Evolutionary conservation across 306 rosid species (phyloP), one percentile per base, ranked within the genome.

Genomic region (Medicago arabica): DNA sequence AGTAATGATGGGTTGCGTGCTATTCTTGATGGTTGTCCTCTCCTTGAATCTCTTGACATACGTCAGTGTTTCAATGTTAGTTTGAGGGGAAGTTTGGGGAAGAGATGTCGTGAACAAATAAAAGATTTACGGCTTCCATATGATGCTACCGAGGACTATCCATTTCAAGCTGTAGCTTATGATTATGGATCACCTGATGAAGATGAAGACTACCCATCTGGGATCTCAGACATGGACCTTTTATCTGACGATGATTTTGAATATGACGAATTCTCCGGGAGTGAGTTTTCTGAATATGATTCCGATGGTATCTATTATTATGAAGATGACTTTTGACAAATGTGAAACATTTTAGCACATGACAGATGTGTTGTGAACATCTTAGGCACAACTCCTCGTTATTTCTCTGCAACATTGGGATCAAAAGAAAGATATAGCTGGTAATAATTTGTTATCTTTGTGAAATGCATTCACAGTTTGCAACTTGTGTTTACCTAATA

Each of bases 21-120:
- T 43, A 87, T 93, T 79, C 87, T 93, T 23, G 83, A 80, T 41
- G 82, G 89, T n/a, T 93, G 98, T 87, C 82, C 90, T 65, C 71
- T 44, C 53, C 90, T 93, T 19, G 86, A 85, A 85, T 83, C 86
- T 51, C 96, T 92, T 44, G 96, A 92, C 75, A 71, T 92, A 17
- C 86, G 91, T 4, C 69, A 28, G 3, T 90, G 98, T 77, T 84
- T 74, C 74, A 80, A 85, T 50, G 41, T 93, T 61, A 67, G 15
- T 14, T 47, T 86, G 39, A 70, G 4, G 3, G 91, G 82, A 66
- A 36, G 58, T 75, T 54, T 89, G 82, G 85, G 80, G 55, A 69
- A 23, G 59, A 76, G 77, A 63, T 87, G 90, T 76, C 40, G 66
- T 2, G 84, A 85, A 34, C 84, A 67, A 62, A 85, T 90, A 7